These are phyloP conservation scores for Pseudozyma pruni DNA, from an alignment of 1,284 basidiomycete species.

Conservation along the genomic window DNA sequence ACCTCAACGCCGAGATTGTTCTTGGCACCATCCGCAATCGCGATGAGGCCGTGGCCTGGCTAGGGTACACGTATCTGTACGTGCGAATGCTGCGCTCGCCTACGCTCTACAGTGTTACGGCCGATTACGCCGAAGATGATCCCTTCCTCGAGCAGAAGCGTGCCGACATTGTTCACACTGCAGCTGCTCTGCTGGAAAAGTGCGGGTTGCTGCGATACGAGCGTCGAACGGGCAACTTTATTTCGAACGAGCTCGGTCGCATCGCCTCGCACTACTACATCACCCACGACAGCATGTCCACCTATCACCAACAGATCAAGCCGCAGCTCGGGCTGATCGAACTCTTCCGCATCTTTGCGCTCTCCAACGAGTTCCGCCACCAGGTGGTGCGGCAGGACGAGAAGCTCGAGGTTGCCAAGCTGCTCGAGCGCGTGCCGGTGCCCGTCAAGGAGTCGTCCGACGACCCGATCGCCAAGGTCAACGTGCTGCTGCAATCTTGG, in stretches of 20 bases:
- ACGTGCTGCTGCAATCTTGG: constrained; percentile 93
- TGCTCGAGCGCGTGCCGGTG: constrained; percentile 94
- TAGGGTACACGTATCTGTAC: constrained; percentile 72
- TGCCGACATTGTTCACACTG: constrained; percentile 92
- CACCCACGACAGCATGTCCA: constrained; percentile 93
- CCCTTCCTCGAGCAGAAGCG: constrained; percentile 86
- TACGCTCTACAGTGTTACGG: constrained; percentile 85
- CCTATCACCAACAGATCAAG: constrained; percentile 93
- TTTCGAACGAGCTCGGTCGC: constrained; percentile 75
- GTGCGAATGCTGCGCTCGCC: constrained; percentile 96
- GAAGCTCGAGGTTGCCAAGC: constrained; percentile 81
- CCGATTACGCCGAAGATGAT: constrained; percentile 91
- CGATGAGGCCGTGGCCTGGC: constrained; percentile 97
- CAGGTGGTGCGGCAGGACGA: constrained; percentile 75
- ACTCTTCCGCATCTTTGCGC: constrained; percentile 93
- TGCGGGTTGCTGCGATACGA: constrained; percentile 94
- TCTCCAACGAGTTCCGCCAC: constrained; percentile 96
- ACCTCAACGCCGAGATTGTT: constrained; percentile 97
- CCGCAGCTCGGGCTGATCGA: constrained; percentile 89
- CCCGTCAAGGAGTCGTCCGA: constrained; percentile 97
- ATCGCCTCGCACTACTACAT: constrained; percentile 98
- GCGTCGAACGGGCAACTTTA: constrained; percentile 85
- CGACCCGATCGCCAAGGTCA: constrained; percentile 96
- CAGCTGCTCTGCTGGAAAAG: constrained; percentile 92
- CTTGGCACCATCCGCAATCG: constrained; percentile 89